phyloP scores from a whole-genome alignment of 331 rosid species.

The Ulmus americana region DNA sequence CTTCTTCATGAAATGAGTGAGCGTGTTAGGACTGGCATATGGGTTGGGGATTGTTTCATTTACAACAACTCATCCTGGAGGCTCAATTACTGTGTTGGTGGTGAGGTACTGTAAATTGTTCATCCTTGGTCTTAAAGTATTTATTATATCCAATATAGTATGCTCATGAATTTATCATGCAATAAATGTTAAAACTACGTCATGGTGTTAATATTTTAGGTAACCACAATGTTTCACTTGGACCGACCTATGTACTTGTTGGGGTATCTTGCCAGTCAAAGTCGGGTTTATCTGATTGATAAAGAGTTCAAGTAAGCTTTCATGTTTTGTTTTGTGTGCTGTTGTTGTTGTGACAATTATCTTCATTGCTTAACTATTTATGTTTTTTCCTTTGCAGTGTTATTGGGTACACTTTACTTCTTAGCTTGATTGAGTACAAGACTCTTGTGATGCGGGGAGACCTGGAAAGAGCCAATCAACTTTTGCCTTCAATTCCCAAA shows the following conservation, averaged over 20 bases:
- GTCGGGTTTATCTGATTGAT: conserved; percentile 85
- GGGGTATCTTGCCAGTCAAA: conserved; percentile 96
- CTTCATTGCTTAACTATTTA: background rate
- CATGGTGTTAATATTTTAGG: conserved; percentile 42
- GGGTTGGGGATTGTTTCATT: conserved; percentile 99
- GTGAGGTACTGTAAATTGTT: conserved; percentile 60
- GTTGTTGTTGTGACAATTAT: conserved; percentile 13
- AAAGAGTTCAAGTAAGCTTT: conserved; percentile 92
- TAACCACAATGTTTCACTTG: conserved; percentile 96
- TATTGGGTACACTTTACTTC: conserved; percentile 85
- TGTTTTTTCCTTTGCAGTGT: conserved; percentile 46
- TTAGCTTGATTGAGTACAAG: conserved; percentile 95
- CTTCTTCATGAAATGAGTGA: conserved; percentile 91
- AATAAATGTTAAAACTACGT: conserved; percentile 15
- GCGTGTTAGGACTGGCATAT: conserved; percentile 92
- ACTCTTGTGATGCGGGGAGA: conserved; percentile 99
- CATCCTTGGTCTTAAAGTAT: background rate
- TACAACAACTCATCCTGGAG: conserved; percentile 96
- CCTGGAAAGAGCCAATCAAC: conserved; percentile 79
- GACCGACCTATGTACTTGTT: conserved; percentile 99
- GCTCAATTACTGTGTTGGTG: conserved; percentile 98
- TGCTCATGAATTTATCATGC: conserved; percentile 12
- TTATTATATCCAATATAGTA: background rate
- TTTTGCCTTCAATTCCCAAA: conserved; percentile 84
- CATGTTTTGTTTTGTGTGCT: conserved; percentile 11